Evolutionary conservation across 73 alveolate genomes (phyloP).

Genomic region (Symbiodinium natans): DNA sequence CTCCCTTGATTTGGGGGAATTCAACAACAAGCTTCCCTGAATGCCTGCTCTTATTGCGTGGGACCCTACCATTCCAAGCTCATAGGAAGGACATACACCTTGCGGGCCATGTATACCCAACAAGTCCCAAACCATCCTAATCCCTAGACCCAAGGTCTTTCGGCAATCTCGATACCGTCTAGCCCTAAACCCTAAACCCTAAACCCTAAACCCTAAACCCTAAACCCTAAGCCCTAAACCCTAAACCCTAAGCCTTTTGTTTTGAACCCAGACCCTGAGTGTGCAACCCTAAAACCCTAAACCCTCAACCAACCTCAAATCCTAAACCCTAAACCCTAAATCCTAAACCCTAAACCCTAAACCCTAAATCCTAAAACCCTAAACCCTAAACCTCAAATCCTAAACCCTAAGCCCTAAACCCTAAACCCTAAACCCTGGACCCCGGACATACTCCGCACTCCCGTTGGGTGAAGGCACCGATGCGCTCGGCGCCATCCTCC

Average conservation of each 20-base stretch:
- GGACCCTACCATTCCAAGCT: too few species aligned
- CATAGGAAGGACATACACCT: too few species aligned
- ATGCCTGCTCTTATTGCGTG: too few species aligned
- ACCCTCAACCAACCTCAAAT: background rate
- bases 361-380: background rate
- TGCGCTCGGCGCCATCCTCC: slow-evolving; percentile 65
- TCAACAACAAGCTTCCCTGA: too few species aligned
- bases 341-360: background rate
- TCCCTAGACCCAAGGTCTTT: too few species aligned
- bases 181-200: too few species aligned
- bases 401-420: background rate
- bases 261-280: background rate
- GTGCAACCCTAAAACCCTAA: too few species aligned
- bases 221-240: background rate
- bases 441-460: background rate
- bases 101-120: too few species aligned
- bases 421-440: background rate
- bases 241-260: background rate
- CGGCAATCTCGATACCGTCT: too few species aligned
- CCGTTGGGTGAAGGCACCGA: background rate
- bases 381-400: background rate
- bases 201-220: background rate
- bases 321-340: background rate
- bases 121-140: too few species aligned
- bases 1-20: too few species aligned